Conservation (phyloP, 139 green algal species). For the Closterium sp. region DNA sequence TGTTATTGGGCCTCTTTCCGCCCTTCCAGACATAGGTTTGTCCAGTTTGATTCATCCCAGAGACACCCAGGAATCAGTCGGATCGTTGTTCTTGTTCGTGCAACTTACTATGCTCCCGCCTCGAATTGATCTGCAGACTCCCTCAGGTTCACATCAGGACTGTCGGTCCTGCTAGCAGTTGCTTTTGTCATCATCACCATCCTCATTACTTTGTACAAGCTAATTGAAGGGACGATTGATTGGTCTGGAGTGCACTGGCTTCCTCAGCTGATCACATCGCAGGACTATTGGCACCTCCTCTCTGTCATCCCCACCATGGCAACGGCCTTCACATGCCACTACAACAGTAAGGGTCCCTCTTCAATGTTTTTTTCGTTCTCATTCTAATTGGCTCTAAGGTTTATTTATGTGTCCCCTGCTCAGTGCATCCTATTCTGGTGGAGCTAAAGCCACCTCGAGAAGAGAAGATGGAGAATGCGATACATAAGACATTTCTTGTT, state of each 20-base stretch:
- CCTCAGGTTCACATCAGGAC: conserved; percentile 20
- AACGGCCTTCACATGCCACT: conserved; percentile 51
- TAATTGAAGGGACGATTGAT: conserved; percentile 9
- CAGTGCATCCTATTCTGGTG: conserved; percentile 44
- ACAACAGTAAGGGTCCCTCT: conserved; percentile 28
- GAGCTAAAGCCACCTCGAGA: conserved; percentile 19
- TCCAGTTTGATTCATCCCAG: background rate
- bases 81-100: background rate
- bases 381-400: too few relatives aligned
- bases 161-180: conserved; percentile 26
- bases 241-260: background rate
- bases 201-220: background rate
- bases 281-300: conserved; percentile 9
- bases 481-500: background rate
- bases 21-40: background rate
- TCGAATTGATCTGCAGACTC: conserved; percentile 14
- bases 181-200: conserved; percentile 35
- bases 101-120: background rate
- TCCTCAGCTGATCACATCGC: background rate
- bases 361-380: too few relatives aligned
- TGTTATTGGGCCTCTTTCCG: background rate
- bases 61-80: background rate
- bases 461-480: conserved; percentile 1
- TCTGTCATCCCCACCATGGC: conserved; percentile 29
- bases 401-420: too few relatives aligned